phyloP scores from a whole-genome alignment of 768 basidiomycete genomes.

The Lactarius quietus region DNA sequence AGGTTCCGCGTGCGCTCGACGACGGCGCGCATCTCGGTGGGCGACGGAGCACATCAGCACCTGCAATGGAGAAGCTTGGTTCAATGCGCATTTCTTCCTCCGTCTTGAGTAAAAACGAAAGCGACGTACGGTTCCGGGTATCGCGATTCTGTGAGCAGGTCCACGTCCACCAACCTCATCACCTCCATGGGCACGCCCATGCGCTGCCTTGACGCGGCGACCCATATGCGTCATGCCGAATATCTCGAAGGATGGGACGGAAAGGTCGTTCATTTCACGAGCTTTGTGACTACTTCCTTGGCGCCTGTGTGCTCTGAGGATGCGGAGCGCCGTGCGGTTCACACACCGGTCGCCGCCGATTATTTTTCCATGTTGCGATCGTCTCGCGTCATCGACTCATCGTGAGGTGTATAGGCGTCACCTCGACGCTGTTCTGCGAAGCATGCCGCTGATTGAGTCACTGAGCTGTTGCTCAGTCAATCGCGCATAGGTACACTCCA shows the following conservation, averaged over 20 bases:
- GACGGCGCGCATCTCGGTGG: too few species aligned
- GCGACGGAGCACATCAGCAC: too few species aligned
- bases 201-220: slow-evolving; percentile 58
- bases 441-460: slow-evolving; percentile 46
- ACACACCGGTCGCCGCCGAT: slow-evolving; percentile 85
- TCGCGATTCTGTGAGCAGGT: too few species aligned
- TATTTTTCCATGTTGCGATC: slow-evolving; percentile 99
- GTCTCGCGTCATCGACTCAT: slow-evolving; percentile 91
- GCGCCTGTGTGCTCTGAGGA: slow-evolving; percentile 29
- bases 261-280: slow-evolving; percentile 76
- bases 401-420: slow-evolving; percentile 94
- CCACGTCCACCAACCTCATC: slow-evolving; percentile 69
- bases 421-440: slow-evolving; percentile 90
- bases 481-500: slow-evolving; percentile 89
- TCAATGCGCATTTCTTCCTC: too few species aligned
- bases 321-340: slow-evolving; percentile 46
- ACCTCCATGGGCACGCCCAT: slow-evolving; percentile 83
- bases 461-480: slow-evolving; percentile 62
- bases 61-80: too few species aligned
- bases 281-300: slow-evolving; percentile 74
- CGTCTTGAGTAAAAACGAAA: too few species aligned
- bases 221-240: slow-evolving; percentile 59
- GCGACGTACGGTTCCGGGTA: too few species aligned
- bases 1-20: too few species aligned
- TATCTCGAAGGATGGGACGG: slow-evolving; percentile 76